Evolutionary conservation across 140 eudicot genomes (phyloP), one percentile per base, ranked within the genome.

Genomic region (Senecio squalidus): DNA sequence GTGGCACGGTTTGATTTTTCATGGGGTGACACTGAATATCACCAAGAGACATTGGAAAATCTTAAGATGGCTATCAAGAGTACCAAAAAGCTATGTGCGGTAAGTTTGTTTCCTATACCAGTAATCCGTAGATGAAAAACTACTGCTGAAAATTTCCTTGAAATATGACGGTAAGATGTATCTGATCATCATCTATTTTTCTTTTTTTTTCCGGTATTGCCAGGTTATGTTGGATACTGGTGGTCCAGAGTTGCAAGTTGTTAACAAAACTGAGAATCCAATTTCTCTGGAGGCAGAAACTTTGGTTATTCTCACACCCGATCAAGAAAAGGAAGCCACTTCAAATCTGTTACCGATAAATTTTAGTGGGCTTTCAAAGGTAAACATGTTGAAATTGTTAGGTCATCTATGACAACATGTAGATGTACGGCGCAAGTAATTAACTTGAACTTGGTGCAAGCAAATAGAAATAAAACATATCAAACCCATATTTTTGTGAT

Each of bases 1-100:
- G 95, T 85, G 76, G 95, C 95, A 40, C 67, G 90, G 36, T 82
- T 85, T 76, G 95, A 85, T 71, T 85, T 85, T 56, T 82, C 95
- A 21, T 85, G 78, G 82, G 95, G 87, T 45, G 82, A 82, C 29
- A 44, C 80, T 36, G 82, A 74, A 51, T 84, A 63, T 66, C 95
- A 88, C 52, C 96, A 88, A 68, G 85, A 84, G 76, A 79, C 95
- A 8, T 34, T 88, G 72, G 88, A 84, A 25, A 88, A 84, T 66
- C 76, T 88, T 62, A 71, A 70, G 74, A 15, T 63, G 64, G 95
- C 95, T 62, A 71, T 82, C 74, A 85, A 76, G 84, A 76, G 74
- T 16, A 62, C 95, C 1, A 73, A 74, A 70, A 88, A 88, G 28
- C 95, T 82, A 14, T 84, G 95, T 40, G 92, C 95, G 10, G 82